These are phyloP conservation scores for Fusarium scirpi DNA, from an alignment of 2,329 filamentous ascomycete genomes.

Conservation along the genomic window DNA sequence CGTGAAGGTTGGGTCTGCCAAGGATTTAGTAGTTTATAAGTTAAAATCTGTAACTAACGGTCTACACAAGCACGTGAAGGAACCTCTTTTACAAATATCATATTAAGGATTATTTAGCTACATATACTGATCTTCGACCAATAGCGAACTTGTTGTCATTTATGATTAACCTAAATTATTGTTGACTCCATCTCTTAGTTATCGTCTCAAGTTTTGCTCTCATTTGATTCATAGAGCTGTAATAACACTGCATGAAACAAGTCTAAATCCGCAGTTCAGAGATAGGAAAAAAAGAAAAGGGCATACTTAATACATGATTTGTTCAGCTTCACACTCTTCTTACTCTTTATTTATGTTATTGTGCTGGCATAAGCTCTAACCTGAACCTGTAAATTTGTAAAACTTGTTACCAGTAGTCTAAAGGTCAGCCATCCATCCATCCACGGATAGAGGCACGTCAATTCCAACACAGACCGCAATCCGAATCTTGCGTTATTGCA, in stretches of 20 bases:
- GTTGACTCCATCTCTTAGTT: not conserved
- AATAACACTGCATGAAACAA: not conserved
- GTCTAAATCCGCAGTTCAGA: not conserved
- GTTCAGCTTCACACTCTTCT: not conserved
- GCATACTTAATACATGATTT: not conserved
- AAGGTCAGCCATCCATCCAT: not conserved
- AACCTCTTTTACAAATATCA: not conserved
- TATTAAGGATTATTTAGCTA: not conserved
- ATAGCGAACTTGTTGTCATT: not conserved
- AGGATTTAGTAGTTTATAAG: not conserved
- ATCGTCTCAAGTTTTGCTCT: not conserved
- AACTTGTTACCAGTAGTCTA: not conserved
- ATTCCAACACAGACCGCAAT: not conserved
- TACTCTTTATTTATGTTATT: too few relatives aligned
- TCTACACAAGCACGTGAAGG: not conserved
- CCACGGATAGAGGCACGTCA: not conserved
- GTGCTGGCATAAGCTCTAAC: too few relatives aligned
- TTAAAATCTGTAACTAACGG: not conserved
- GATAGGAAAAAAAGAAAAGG: not conserved
- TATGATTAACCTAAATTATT: too few relatives aligned
- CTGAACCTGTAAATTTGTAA: not conserved
- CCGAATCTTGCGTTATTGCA: not conserved
- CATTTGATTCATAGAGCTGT: not conserved
- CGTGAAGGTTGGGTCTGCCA: constrained; percentile 1
- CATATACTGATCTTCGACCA: not conserved